Base-by-base conservation (phyloP, 2,329 filamentous ascomycete species). In the Coniella vitis region DNA sequence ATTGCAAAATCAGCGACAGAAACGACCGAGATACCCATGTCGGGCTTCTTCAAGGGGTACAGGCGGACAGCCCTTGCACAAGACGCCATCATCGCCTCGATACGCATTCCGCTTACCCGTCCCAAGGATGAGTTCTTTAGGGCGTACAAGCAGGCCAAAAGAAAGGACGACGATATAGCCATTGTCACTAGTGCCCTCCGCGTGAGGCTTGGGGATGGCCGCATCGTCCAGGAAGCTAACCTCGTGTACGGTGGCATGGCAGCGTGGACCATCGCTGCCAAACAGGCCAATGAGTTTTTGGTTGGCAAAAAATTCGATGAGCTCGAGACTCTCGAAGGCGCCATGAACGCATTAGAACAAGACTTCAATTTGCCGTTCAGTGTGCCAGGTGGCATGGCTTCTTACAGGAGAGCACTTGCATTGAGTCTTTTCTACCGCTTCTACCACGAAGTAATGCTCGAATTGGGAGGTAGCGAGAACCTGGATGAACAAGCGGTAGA, bases 151-250 rank as follows among this genome's bases (percentile, higher is more conserved):
- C 91, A 97, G 65, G 83, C 93, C 1, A 98, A 98, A 72, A 75
- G 93, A 56, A 97, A 97, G 63, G 93, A 98, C 59, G 93, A 98
- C 60, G 93, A 98, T 62, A 97, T 98, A 62, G 93, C 93, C 2
- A 97, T 98, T 58, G 93, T 97, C 20, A 97, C 94, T 42, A 83
- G 86, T 22, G 90, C 91, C 1, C 67, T 97, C 49, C 80, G 88
- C 32, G 75, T 97, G 4, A 79, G 78, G 4, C 68, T 97, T 3
- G 78, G 83, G 35, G 76, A 86, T 2, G 73, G 76, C 1, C 79
- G 91, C 37, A 64, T 80, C 2, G 87, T 97, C 5, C 75, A 83
- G 53, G 83, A 84, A 55, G 83, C 81, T 52, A 88, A 86, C 58
- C 73, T 98, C 19, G 87, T 95, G 3, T 97, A 95, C 58, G 93